Evolutionary conservation across 306 rosid species (phyloP), one percentile per base, ranked within the genome.

Genomic region (Heteromeles arbutifolia): DNA sequence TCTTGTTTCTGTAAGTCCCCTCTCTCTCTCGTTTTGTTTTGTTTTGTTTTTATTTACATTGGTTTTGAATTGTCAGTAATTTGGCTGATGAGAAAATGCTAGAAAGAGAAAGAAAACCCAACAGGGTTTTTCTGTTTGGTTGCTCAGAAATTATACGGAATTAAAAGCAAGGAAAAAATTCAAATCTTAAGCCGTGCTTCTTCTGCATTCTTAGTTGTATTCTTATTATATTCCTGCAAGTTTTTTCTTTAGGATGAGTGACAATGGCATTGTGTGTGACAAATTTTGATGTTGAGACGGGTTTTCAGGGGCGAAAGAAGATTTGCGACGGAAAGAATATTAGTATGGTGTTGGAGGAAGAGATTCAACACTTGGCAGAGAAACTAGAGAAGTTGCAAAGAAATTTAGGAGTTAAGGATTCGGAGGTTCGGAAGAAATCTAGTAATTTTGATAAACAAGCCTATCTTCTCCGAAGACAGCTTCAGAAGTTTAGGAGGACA

Each of bases 381-480:
- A 90, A 90, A 54, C 89, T 92, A 78, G 83, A 86, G 84, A 90
- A 81, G 77, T 72, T 92, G 82, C 91, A 81, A 31, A 90, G 82
- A 78, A 84, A 90, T 45, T 85, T 90, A 2, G 78, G 75, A 34
- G 74, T 58, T 10, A 85, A 85, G 85, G 80, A 83, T 72, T 73
- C 13, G 8, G 79, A 76, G 63, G 56, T 61, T 37, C 79, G 73
- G 65, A 90, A 70, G 8, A 70, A 48, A 8, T 48, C 45, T 57
- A 83, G 70, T 48, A 92, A 95, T 77, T 86, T 90, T 9, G 97
- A 95, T 75, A 85, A 85, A 68, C 93, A 87, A 76, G 83, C 87
- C 10, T 78, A 85, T 3, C 80, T 80, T 77, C 87, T 92, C 70
- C 86, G 69, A 87, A 84, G 80, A 65, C 70, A 84, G 72, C 79